A percentile compares a stretch with the other conserved stretches of the same genome.
phyloP scores from a whole-genome alignment of 345 rosid genomes.

The Murraya koenigii region DNA sequence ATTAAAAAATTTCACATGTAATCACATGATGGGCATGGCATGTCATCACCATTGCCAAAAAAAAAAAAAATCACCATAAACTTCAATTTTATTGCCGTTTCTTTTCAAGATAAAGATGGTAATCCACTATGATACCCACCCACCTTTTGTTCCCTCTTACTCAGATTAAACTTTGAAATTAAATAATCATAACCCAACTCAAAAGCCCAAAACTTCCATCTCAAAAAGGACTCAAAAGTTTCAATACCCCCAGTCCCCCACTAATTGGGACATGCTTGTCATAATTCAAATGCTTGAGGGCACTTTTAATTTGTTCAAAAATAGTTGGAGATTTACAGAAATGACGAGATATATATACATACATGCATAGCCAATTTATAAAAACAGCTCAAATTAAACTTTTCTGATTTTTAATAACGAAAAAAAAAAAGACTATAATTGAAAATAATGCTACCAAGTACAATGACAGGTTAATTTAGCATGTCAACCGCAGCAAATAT shows the following conservation, averaged over 20 bases:
- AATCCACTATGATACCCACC: constrained; percentile 16
- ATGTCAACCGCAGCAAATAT: too few species aligned
- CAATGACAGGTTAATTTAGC: too few species aligned
- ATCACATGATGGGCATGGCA: constrained; percentile 60
- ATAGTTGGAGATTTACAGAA: not conserved
- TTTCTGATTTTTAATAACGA: too few species aligned
- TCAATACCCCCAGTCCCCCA: not conserved
- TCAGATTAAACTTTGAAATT: constrained; percentile 33
- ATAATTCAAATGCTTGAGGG: constrained; percentile 17
- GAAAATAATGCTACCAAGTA: too few species aligned
- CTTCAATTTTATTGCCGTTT: not conserved
- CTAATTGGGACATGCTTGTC: constrained; percentile 19
- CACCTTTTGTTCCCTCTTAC: constrained; percentile 34
- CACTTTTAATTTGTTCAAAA: constrained; percentile 3
- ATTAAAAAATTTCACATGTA: constrained; percentile 36
- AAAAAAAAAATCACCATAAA: constrained; percentile 10
- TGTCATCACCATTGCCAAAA: constrained; percentile 30
- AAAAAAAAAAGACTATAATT: too few species aligned
- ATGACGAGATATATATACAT: too few species aligned
- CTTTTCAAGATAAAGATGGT: constrained; percentile 11
- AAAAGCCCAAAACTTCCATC: constrained; percentile 13
- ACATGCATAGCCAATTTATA: too few species aligned
- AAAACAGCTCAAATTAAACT: not conserved
- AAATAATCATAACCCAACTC: constrained; percentile 26
- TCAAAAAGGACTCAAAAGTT: not conserved